These are phyloP conservation scores for Karstenula rhodostoma DNA, from an alignment of 2,329 filamentous ascomycete genomes.

Conservation along the genomic window DNA sequence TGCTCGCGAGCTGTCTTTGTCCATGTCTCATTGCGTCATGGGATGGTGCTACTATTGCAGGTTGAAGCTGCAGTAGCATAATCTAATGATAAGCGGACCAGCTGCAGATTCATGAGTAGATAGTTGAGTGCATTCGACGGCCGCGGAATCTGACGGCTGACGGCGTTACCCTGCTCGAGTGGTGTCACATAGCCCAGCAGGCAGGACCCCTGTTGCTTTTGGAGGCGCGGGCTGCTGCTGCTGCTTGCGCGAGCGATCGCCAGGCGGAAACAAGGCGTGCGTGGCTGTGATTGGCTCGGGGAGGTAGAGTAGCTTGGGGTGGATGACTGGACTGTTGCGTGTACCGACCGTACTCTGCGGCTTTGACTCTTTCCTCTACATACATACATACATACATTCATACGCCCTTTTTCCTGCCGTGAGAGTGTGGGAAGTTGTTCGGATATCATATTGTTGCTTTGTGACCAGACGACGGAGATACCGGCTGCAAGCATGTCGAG, in stretches of 20 bases:
- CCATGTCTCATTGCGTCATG: background rate
- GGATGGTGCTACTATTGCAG: background rate
- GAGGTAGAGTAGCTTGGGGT: background rate
- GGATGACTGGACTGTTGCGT: slow-evolving; percentile 2
- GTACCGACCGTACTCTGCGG: slow-evolving; percentile 3
- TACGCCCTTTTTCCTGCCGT: background rate
- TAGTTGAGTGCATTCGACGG: too few species aligned
- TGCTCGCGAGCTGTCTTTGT: slow-evolving; percentile 1
- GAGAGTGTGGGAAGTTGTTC: too few species aligned
- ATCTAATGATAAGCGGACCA: slow-evolving; percentile 1
- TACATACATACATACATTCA: background rate
- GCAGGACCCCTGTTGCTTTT: slow-evolving; percentile 2
- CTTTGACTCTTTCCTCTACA: slow-evolving; percentile 4
- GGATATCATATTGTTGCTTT: background rate
- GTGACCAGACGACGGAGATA: background rate
- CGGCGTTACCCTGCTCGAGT: background rate
- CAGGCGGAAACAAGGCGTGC: slow-evolving; percentile 11
- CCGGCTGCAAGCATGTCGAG: slow-evolving; percentile 3
- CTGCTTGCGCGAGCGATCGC: slow-evolving; percentile 9
- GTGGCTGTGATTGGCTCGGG: background rate
- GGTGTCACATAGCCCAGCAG: too few species aligned
- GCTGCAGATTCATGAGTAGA: background rate
- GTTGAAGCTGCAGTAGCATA: background rate
- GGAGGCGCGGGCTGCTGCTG: slow-evolving; percentile 3
- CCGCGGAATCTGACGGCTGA: slow-evolving; percentile 7